phyloP scores from a whole-genome alignment of 2,329 filamentous ascomycete species.

The Trichoderma arundinaceum region DNA sequence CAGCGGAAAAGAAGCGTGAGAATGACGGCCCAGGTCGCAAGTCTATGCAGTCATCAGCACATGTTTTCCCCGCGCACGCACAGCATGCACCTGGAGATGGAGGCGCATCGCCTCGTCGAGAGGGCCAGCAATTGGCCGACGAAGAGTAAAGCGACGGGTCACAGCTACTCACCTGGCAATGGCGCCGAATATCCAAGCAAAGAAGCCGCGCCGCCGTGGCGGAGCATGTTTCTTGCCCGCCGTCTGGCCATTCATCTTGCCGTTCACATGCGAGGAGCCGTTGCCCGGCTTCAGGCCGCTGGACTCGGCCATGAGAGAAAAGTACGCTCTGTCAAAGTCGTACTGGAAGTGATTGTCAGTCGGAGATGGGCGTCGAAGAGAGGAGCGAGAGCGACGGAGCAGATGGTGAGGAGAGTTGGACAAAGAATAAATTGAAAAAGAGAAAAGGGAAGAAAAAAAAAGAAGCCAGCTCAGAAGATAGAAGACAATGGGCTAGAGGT shows the following conservation, averaged over 20 bases:
- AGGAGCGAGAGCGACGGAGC: background rate
- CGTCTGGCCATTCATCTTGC: conserved; percentile 43
- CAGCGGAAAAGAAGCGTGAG: conserved; percentile 82
- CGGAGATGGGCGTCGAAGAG: conserved; percentile 5
- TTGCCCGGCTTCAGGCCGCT: conserved; percentile 47
- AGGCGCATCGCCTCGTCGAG: background rate
- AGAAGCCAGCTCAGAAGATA: conserved; percentile 19
- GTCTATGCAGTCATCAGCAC: conserved; percentile 51
- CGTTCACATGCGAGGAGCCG: conserved; percentile 47
- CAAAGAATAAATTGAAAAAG: background rate
- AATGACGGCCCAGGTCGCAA: conserved; percentile 86
- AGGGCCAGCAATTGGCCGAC: conserved; percentile 12
- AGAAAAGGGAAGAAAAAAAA: conserved; percentile 1
- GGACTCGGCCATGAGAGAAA: conserved; percentile 46
- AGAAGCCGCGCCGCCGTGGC: conserved; percentile 40
- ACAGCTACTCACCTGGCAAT: conserved; percentile 57
- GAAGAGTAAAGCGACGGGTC: background rate
- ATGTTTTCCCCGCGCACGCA: conserved; percentile 4
- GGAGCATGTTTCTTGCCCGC: conserved; percentile 35
- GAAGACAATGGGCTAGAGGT: background rate
- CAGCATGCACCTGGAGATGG: conserved; percentile 3
- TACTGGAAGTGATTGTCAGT: conserved; percentile 15
- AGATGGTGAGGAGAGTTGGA: conserved; percentile 2
- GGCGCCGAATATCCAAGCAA: conserved; percentile 52
- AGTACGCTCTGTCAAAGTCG: conserved; percentile 33